Base-by-base conservation (phyloP, 345 rosid genomes). In the Citrus medica region DNA sequence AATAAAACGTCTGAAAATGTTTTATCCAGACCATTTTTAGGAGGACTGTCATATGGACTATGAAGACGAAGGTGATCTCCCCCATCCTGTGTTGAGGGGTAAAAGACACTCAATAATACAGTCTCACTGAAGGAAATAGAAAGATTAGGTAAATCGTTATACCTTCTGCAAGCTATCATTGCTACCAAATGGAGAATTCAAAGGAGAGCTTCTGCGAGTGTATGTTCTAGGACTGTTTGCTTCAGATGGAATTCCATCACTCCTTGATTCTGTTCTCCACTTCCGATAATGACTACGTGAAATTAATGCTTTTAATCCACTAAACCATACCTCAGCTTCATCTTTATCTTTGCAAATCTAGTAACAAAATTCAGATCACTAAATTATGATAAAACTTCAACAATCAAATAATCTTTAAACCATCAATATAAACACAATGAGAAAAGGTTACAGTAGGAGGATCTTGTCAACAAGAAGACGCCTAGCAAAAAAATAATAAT, bases 41-140 rank as follows among this genome's bases (percentile, higher is more conserved):
- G 97, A 62, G 99, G 99, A 79, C 98, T 96, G 87, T 88, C 98
- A 84, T 85, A 90, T 30, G 99, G 98, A 92, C 95, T 94, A 80
- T 88, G 94, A 79, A 94, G 83, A 66, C 92, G 94, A 84, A 84
- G 91, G 76, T 90, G 90, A 78, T 88, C 93, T 60, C 90, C 87
- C 79, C 84, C 84, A 83, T 92, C 99, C 99, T 95, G 90, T 84
- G 79, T 77, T 71, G 24, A 74, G 68, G 59, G 19, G 73, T 53
- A 69, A 58, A 61, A 82, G 61, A 61, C 67, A 25, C 66, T 72
- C 59, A 80, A 67, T 19, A 75, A 74, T 42, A 9, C 67, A 75
- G 25, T 70, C 74, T 64, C 25, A 76, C 33, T n/a, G 64, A 21
- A 56, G 68, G 68, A 76, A 74, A 73, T 60, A 77, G 74, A 63